Conservation (phyloP, 257 asterid species). For the Solanum megistacrolobum region DNA sequence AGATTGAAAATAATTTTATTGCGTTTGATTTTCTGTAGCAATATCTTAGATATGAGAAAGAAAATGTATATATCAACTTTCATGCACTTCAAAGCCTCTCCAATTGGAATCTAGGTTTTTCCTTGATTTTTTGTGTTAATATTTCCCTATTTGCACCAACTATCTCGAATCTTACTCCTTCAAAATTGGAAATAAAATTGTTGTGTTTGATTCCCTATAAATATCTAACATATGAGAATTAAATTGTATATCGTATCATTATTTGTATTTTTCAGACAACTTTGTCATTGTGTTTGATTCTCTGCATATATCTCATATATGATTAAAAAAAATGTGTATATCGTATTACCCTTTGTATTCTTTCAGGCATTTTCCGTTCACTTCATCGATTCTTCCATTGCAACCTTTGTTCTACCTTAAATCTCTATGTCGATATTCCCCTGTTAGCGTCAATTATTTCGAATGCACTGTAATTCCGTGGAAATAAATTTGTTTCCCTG, state of each 20-base stretch:
- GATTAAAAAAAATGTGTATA: background rate
- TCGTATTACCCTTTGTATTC: background rate
- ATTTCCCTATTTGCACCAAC: background rate
- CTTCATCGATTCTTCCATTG: background rate
- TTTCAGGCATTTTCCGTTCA: background rate
- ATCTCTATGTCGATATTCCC: background rate
- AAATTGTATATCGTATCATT: background rate
- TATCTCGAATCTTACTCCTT: background rate
- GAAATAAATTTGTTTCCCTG: background rate
- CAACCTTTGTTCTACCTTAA: background rate
- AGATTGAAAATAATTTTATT: background rate
- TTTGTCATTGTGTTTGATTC: background rate
- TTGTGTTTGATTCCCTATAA: no score
- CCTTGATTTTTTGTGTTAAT: background rate
- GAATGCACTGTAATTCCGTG: background rate
- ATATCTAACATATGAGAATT: no score
- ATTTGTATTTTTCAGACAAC: no score
- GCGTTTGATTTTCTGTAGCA: background rate
- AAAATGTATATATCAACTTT: background rate
- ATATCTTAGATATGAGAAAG: background rate
- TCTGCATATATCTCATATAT: background rate
- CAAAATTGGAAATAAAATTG: background rate
- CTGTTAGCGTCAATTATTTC: background rate
- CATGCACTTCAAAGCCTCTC: background rate
- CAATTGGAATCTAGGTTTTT: background rate